Base-by-base conservation (phyloP, 2,329 filamentous ascomycete genomes). In the Endothia cerciana region DNA sequence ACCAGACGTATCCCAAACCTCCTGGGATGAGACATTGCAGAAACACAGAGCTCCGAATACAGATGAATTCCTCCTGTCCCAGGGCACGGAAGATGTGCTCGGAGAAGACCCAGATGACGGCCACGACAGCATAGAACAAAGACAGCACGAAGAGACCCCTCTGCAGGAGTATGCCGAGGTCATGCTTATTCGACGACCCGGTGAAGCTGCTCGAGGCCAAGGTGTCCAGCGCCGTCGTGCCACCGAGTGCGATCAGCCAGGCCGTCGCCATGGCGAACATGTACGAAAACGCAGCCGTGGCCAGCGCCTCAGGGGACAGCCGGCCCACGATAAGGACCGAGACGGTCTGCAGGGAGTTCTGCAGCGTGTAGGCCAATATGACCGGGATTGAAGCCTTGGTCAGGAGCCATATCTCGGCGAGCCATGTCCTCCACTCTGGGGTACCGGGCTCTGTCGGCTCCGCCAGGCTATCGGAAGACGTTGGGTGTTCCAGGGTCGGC, bases 181-280 rank as follows among this genome's bases (percentile, higher is more conserved):
- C 90, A 62, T 91, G 87, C 68, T 90, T 92, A 75, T 94, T 89
- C 70, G 88, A 86, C 69, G 91, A 92, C 0, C 91, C 91, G 0
- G 93, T 97, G 75, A 93, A 97, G 55, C 89, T 90, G 57, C 89
- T 92, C 0, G 91, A 94, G 1, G 91, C 92, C 30, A 97, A 81
- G 0, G 93, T 97, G 75, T 97, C 93, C 53, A 97, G 84, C 0
- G 93, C 93, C 1, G 92, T 97, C 0, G 92, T 94, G 8, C 93
- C 93, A 36, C 93, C 93, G 4, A 97, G 84, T 0, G 89, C 93
- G 66, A 97, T 91, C 45, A 97, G 84, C 92, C 93, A 96, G 0
- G 89, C 93, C 0, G 92, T 93, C 28, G 91, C 89, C 91, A 94
- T 93, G 63, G 93, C 93, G 71, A 97, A 97, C 93, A 97, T 97